Conservation (phyloP, 2,329 filamentous ascomycete species). For the Huntiella bhutanensis region DNA sequence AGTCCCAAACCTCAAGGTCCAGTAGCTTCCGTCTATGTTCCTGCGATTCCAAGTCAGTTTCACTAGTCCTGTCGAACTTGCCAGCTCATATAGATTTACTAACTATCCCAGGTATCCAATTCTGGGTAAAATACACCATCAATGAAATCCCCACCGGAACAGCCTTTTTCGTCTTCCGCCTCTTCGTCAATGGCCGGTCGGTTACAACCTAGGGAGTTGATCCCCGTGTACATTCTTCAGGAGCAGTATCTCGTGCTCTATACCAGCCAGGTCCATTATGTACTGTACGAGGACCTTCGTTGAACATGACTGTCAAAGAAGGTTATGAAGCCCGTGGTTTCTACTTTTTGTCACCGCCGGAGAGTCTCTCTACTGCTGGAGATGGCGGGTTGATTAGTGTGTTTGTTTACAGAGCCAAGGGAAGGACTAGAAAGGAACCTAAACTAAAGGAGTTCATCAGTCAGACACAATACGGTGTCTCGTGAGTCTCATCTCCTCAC, state of each 20-base stretch:
- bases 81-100: neutral
- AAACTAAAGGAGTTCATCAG: constrained; percentile 25
- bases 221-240: constrained; percentile 17
- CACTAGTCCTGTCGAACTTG: neutral
- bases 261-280: constrained; percentile 28
- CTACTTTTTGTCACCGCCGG: constrained; percentile 24
- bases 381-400: constrained; percentile 39
- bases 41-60: constrained; percentile 30
- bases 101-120: constrained; percentile 26
- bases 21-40: constrained; percentile 35
- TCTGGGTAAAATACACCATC: constrained; percentile 31
- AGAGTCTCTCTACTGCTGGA: constrained; percentile 23
- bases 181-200: constrained; percentile 33
- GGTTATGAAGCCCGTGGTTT: constrained; percentile 33
- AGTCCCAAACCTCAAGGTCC: constrained; percentile 17
- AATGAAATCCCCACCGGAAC: constrained; percentile 18
- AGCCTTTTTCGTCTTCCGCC: constrained; percentile 33
- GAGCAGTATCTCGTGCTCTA: constrained; percentile 27
- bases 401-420: constrained; percentile 31
- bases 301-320: constrained; percentile 16
- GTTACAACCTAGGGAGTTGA: constrained; percentile 35
- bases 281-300: constrained; percentile 20
- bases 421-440: constrained; percentile 24
- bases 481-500: constrained; percentile 22
- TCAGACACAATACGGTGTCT: constrained; percentile 32